Base-by-base conservation (phyloP, 2,329 filamentous ascomycete genomes). In the Penicillium decumbens region DNA sequence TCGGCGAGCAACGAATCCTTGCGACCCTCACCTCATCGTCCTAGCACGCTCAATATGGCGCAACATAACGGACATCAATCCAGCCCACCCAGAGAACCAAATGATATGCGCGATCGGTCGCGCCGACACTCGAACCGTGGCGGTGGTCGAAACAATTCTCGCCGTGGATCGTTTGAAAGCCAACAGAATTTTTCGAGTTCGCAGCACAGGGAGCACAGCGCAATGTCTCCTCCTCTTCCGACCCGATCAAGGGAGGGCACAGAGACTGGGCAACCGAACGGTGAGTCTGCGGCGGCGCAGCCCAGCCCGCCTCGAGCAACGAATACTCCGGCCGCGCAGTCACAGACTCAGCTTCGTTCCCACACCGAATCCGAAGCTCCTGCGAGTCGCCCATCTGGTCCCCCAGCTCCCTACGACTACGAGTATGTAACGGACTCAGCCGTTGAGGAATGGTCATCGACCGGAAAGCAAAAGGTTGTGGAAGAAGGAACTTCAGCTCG, bases 351-450 rank as follows among this genome's bases (percentile, higher is more conserved):
- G 45, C 49, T 57, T 27, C 57, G 53, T 35, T 51, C 53, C 33
- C 62, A 49, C 51, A 43, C 59, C 45, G 46, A 54, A 49, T 50
- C 54, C 42, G 51, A 63, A 25, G 43, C 51, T 30, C 49, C 54
- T 15, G 25, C 15, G 3, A 12, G 33, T 48, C 29, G 54, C 55
- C 35, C 58, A 54, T 29, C 58, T n/a, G 50, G 50, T 25, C 57
- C 64, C 7, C 56, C 61, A n/a, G 57, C 64, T 27, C 65, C 65
- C 4, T 93, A 87, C 68, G 80, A 80, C 59, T 96, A 93, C 69
- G 80, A 85, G 49, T 83, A 86, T 61, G 70, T 96, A 41, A 93
- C 87, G 4, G 82, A 89, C 54, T 80, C 84, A 20, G 78, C 80
- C 47, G 68, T 93, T 43, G 73, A 77, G 28, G 72, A 75, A 27